Conservation (phyloP, 345 rosid species). For the Populus tremula region DNA sequence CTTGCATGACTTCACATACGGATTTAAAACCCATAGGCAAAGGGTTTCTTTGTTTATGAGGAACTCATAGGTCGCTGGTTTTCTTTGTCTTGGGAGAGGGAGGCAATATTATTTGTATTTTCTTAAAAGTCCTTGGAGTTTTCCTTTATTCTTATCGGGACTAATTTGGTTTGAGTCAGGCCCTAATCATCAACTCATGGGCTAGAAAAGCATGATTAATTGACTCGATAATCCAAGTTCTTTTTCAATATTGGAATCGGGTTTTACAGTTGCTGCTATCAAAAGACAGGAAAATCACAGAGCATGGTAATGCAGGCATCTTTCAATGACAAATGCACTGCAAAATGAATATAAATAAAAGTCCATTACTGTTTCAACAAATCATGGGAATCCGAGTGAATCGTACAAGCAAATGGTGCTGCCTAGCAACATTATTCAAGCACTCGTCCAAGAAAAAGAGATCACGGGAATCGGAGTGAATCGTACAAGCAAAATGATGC, state of each 20-base stretch:
- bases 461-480: neutral
- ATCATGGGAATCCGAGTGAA: neutral
- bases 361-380: neutral
- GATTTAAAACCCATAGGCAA: constrained; percentile 53
- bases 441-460: neutral
- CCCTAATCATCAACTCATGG: too few species aligned
- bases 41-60: constrained; percentile 63
- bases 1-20: constrained; percentile 78
- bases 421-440: neutral
- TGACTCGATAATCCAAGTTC: too few species aligned
- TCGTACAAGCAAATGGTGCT: neutral
- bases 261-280: too few species aligned
- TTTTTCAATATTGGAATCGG: too few species aligned
- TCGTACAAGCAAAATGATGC: neutral
- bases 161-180: too few species aligned
- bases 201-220: too few species aligned
- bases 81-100: too few species aligned
- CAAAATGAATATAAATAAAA: neutral
- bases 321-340: too few species aligned
- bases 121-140: too few species aligned
- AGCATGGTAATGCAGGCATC: neutral
- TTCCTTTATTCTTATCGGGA: too few species aligned
- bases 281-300: neutral
- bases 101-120: too few species aligned
- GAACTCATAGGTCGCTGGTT: constrained; percentile 46